These are phyloP conservation scores for Citrus hindsii DNA, from an alignment of 345 rosid genomes.

Conservation along the genomic window DNA sequence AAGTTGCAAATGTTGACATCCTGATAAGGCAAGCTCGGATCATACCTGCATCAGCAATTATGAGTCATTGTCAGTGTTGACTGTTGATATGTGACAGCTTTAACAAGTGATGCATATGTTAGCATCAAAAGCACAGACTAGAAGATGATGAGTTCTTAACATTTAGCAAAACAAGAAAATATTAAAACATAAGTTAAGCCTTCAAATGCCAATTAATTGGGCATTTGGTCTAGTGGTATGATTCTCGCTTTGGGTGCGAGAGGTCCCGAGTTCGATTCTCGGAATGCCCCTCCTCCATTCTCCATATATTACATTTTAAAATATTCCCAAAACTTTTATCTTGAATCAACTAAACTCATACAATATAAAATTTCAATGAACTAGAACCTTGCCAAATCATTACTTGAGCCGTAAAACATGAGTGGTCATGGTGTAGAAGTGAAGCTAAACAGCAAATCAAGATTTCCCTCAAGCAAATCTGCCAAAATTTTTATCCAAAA, in stretches of 20 bases:
- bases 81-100: no score
- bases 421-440: background rate
- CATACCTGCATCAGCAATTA: background rate
- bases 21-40: background rate
- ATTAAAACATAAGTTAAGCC: background rate
- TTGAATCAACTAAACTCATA: no score
- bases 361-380: background rate
- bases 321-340: background rate
- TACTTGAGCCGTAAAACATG: background rate
- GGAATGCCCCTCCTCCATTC: slow-evolving; percentile 29
- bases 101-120: no score
- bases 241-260: slow-evolving; percentile 65
- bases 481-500: background rate
- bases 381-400: no score
- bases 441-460: background rate
- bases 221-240: slow-evolving; percentile 80
- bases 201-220: slow-evolving; percentile 1
- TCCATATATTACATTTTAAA: no score
- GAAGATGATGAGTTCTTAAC: no score
- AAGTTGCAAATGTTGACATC: background rate
- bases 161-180: background rate
- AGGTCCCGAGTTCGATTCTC: slow-evolving; percentile 51
- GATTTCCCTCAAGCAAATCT: background rate
- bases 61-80: background rate
- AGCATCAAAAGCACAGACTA: no score